Evolutionary conservation across 208 protist species (phyloP).

Genomic region (Trypanosomatidae sp.): DNA sequence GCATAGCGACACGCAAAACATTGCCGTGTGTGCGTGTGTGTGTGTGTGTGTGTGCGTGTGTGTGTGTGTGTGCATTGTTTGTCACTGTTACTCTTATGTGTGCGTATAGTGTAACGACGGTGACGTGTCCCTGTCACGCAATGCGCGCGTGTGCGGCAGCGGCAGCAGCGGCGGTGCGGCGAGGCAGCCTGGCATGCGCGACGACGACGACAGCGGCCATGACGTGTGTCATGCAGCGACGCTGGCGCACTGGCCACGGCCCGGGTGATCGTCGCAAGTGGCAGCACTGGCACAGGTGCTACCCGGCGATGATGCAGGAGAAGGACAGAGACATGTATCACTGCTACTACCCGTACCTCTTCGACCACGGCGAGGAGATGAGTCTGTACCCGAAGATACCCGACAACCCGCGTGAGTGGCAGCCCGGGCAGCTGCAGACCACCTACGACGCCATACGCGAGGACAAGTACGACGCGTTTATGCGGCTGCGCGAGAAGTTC

Average conservation of each 20-base stretch:
- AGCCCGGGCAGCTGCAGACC: conserved; percentile 84
- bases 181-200: background rate
- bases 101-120: background rate
- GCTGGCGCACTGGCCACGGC: conserved; percentile 55
- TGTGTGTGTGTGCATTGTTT: background rate
- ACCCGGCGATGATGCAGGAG: conserved; percentile 81
- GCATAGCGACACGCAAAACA: too few species aligned
- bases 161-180: background rate
- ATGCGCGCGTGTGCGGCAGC: background rate
- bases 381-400: conserved; percentile 89
- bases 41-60: background rate
- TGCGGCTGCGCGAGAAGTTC: conserved; percentile 84
- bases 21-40: background rate
- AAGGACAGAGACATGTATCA: conserved; percentile 90
- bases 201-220: background rate
- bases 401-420: conserved; percentile 84
- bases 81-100: background rate
- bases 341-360: conserved; percentile 90
- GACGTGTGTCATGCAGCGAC: conserved; percentile 7
- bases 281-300: conserved; percentile 85
- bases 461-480: conserved; percentile 90
- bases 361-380: conserved; percentile 87
- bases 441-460: conserved; percentile 92
- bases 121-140: background rate
- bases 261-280: conserved; percentile 71